Percentiles rank a stretch among this genome's conserved stretches.
Evolutionary conservation across 768 basidiomycete genomes (phyloP).

Genomic region (Agaricus sinodeliciosus): DNA sequence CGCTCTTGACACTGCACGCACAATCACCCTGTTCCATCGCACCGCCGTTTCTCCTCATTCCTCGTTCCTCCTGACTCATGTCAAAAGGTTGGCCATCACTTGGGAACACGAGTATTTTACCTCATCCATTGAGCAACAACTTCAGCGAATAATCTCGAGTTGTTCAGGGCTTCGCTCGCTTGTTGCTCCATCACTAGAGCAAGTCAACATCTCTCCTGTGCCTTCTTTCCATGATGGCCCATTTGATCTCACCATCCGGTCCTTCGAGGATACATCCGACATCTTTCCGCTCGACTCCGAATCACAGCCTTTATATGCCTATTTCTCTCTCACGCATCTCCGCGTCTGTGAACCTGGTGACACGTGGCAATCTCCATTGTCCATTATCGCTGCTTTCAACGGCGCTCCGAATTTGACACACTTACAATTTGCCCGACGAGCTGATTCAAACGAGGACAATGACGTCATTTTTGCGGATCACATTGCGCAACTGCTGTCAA

Average conservation of each 20-base stretch:
- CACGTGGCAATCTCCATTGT: slow-evolving; percentile 27
- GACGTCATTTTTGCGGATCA: slow-evolving; percentile 30
- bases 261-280: slow-evolving; percentile 16
- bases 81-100: slow-evolving; percentile 31
- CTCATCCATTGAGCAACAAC: slow-evolving; percentile 11
- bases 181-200: slow-evolving; percentile 19
- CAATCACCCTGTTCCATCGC: slow-evolving; percentile 28
- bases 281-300: slow-evolving; percentile 1
- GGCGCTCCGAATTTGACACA: slow-evolving; percentile 30
- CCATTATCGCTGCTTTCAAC: slow-evolving; percentile 26
- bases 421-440: slow-evolving; percentile 31
- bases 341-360: slow-evolving; percentile 32
- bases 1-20: slow-evolving; percentile 23
- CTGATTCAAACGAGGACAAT: slow-evolving; percentile 35
- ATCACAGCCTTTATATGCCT: slow-evolving; percentile 5
- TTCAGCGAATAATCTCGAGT: slow-evolving; percentile 23
- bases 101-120: slow-evolving; percentile 17
- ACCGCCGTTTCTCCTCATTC: slow-evolving; percentile 22
- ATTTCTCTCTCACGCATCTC: slow-evolving; percentile 26
- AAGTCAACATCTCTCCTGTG: slow-evolving; percentile 13
- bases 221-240: slow-evolving; percentile 11
- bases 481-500: slow-evolving; percentile 21
- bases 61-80: slow-evolving; percentile 22
- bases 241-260: slow-evolving; percentile 23
- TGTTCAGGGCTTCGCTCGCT: slow-evolving; percentile 29